These are phyloP conservation scores for Microascus cirrosus DNA, from an alignment of 2,329 filamentous ascomycete genomes.

Conservation along the genomic window DNA sequence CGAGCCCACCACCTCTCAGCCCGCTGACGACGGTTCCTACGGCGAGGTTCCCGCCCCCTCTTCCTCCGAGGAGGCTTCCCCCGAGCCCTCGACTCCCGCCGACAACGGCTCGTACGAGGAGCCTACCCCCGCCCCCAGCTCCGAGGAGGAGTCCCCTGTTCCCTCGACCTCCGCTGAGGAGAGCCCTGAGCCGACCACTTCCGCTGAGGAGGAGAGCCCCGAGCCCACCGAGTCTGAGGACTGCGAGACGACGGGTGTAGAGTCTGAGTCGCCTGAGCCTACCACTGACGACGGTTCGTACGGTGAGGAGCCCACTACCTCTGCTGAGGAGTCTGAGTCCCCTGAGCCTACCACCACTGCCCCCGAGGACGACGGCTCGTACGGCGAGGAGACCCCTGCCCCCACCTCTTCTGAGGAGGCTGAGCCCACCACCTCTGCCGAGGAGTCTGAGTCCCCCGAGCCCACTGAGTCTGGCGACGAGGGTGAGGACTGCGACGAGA, in stretches of 20 bases:
- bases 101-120: slow-evolving; percentile 19
- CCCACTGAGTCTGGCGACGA: neutral
- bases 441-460: too few relatives aligned
- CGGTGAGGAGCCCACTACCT: slow-evolving; percentile 9
- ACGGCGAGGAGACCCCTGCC: too few relatives aligned
- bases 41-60: too few relatives aligned
- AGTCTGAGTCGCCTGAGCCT: neutral
- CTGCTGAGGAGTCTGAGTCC: neutral
- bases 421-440: too few relatives aligned
- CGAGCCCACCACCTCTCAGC: too few relatives aligned
- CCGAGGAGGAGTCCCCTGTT: slow-evolving; percentile 12
- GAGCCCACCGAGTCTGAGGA: neutral
- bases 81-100: neutral
- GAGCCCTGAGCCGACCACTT: neutral
- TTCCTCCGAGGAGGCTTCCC: too few relatives aligned
- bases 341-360: too few relatives aligned
- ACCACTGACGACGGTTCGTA: slow-evolving; percentile 10
- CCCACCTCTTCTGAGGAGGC: too few relatives aligned
- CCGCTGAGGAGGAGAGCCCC: neutral
- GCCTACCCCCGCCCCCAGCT: slow-evolving; percentile 10
- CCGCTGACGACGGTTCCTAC: too few relatives aligned
- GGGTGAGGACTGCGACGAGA: neutral
- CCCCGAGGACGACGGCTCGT: too few relatives aligned
- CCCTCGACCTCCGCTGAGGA: neutral
- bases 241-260: neutral